Evolutionary conservation across 805 yeast genomes (phyloP).

Genomic region (Candida mattraensis): DNA sequence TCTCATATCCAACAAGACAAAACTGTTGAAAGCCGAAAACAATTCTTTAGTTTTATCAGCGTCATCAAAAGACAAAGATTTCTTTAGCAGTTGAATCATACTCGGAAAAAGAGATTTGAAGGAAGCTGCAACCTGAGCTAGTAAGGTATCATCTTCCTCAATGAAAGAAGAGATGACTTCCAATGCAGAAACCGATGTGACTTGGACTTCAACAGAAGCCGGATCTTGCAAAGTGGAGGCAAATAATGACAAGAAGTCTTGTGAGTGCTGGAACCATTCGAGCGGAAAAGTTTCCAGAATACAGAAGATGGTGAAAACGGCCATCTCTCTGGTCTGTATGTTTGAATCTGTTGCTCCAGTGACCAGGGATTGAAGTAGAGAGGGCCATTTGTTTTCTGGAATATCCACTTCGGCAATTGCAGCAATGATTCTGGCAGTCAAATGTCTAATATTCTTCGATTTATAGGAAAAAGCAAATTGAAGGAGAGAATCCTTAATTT

Average conservation of each 20-base stretch:
- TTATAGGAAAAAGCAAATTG: conserved; percentile 66
- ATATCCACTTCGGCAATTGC: conserved; percentile 80
- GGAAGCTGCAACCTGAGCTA: conserved; percentile 39
- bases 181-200: conserved; percentile 78
- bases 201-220: conserved; percentile 68
- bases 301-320: conserved; percentile 75
- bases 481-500: conserved; percentile 68
- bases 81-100: conserved; percentile 78
- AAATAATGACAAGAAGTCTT: conserved; percentile 71
- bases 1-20: conserved; percentile 73
- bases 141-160: conserved; percentile 56
- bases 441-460: conserved; percentile 72
- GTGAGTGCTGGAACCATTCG: conserved; percentile 54
- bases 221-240: conserved; percentile 63
- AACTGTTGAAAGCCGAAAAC: conserved; percentile 81
- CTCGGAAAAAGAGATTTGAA: conserved; percentile 72
- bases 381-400: conserved; percentile 67
- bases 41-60: conserved; percentile 67
- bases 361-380: conserved; percentile 69
- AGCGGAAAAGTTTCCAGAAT: conserved; percentile 71
- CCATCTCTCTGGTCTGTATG: conserved; percentile 69
- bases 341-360: conserved; percentile 55
- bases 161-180: conserved; percentile 66
- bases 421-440: conserved; percentile 85
- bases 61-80: conserved; percentile 70